A percentile compares a stretch with the other conserved stretches of the same genome.
These are phyloP conservation scores for Tolypocladium album DNA, from an alignment of 2,329 filamentous ascomycete genomes.

Conservation along the genomic window DNA sequence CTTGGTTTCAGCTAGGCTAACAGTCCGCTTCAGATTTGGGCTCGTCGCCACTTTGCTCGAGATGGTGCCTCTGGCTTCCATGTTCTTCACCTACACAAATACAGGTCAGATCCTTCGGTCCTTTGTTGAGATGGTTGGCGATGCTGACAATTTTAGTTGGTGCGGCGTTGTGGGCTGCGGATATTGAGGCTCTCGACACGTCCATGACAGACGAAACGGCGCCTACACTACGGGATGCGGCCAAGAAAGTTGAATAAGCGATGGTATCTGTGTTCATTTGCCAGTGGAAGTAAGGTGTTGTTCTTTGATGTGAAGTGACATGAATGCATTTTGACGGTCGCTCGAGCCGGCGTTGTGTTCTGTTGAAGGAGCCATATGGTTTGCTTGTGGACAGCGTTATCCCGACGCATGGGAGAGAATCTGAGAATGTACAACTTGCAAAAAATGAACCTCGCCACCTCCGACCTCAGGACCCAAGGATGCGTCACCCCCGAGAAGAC, in stretches of 20 bases:
- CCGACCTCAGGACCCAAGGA: no score
- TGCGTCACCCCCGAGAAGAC: no score
- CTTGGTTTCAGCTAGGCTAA: constrained; percentile 4
- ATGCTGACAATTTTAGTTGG: constrained; percentile 45
- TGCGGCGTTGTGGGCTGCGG: constrained; percentile 88
- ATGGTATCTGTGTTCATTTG: not conserved
- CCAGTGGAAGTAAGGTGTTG: not conserved
- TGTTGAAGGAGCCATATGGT: not conserved
- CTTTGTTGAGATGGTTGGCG: not conserved
- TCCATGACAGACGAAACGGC: constrained; percentile 39
- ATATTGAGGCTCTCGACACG: constrained; percentile 54
- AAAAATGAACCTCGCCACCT: no score
- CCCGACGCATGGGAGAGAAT: not conserved
- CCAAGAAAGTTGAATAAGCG: constrained; percentile 32
- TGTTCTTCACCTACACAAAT: constrained; percentile 85
- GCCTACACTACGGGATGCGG: constrained; percentile 37
- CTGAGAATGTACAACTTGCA: not conserved
- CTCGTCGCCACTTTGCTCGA: constrained; percentile 69
- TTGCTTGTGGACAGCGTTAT: not conserved
- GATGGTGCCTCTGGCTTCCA: constrained; percentile 71
- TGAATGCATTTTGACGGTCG: not conserved
- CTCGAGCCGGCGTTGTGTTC: not conserved
- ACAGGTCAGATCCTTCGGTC: constrained; percentile 37
- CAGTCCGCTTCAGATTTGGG: constrained; percentile 48
- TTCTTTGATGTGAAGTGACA: not conserved